Percentiles rank a stretch among this genome's conserved stretches.
Evolutionary conservation across 2,329 filamentous ascomycete genomes (phyloP).

Genomic region (Neofusicoccum kwambonambiense): DNA sequence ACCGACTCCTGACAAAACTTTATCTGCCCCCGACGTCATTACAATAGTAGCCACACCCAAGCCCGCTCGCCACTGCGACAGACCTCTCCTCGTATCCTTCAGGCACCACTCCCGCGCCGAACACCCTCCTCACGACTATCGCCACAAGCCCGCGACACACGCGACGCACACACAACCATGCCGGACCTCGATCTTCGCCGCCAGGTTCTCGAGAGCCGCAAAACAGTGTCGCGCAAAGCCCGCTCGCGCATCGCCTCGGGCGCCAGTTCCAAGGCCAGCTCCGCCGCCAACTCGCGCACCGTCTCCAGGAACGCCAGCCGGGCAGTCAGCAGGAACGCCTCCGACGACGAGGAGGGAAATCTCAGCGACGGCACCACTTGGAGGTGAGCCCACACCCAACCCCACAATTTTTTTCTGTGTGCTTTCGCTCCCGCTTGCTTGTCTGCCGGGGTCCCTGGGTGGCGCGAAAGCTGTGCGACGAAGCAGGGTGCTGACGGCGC

Average conservation of each 20-base stretch:
- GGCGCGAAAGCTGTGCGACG: not conserved
- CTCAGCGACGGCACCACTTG: conserved; percentile 60
- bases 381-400: conserved; percentile 42
- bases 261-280: conserved; percentile 58
- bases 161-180: conserved; percentile 43
- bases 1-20: not conserved
- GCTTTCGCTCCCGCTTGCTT: not conserved
- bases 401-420: not conserved
- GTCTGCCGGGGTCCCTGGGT: not conserved
- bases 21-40: conserved; percentile 16
- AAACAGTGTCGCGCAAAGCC: conserved; percentile 70
- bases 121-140: not conserved
- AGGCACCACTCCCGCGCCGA: not conserved
- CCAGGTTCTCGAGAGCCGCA: conserved; percentile 69
- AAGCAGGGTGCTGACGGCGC: not conserved
- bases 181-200: conserved; percentile 57
- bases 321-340: conserved; percentile 61
- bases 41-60: not conserved
- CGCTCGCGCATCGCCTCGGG: conserved; percentile 57
- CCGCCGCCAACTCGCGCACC: conserved; percentile 57
- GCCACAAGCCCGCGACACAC: conserved; percentile 20
- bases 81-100: not conserved
- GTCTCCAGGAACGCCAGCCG: conserved; percentile 52
- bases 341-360: conserved; percentile 62
- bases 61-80: not conserved